Evolutionary conservation across 2,329 filamentous ascomycete species (phyloP).

Genomic region (Chalaropsis ovoidea): DNA sequence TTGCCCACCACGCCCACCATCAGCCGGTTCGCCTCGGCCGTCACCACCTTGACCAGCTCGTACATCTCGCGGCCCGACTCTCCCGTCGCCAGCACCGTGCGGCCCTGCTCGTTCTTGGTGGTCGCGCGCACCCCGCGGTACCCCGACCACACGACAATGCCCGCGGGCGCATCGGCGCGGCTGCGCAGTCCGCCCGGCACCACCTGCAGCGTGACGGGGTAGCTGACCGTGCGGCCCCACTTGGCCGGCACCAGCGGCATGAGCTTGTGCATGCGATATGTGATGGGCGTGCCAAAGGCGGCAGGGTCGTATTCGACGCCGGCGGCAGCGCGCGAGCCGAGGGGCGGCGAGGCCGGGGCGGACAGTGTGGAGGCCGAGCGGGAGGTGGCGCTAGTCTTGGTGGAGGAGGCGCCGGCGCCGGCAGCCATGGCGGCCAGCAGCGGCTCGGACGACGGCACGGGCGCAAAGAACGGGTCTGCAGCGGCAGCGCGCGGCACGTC

Average conservation of each 20-base stretch:
- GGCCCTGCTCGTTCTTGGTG: conserved; percentile 7
- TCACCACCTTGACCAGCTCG: conserved; percentile 32
- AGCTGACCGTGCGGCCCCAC: conserved; percentile 34
- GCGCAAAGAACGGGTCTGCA: conserved; percentile 37
- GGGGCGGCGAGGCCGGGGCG: conserved; percentile 31
- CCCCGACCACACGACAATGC: conserved; percentile 37
- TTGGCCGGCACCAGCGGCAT: conserved; percentile 36
- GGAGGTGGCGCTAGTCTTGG: background rate
- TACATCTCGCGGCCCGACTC: conserved; percentile 29
- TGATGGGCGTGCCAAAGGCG: conserved; percentile 28
- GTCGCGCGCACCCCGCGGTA: conserved; percentile 27
- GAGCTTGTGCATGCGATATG: conserved; percentile 31
- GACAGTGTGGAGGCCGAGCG: background rate
- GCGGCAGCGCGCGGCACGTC: conserved; percentile 32
- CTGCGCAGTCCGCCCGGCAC: conserved; percentile 36
- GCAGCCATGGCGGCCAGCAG: conserved; percentile 3
- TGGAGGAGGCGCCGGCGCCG: background rate
- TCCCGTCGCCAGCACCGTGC: conserved; percentile 19
- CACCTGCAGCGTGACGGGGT: conserved; percentile 39
- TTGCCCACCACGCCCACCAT: conserved; percentile 33
- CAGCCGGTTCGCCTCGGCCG: conserved; percentile 32
- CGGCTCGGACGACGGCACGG: conserved; percentile 18
- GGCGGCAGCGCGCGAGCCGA: background rate
- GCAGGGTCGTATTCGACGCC: conserved; percentile 9
- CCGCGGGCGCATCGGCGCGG: conserved; percentile 37